These are phyloP conservation scores for Batrachochytrium dendrobatidis DNA, from an alignment of 371 early-diverging fungal species.

Conservation along the genomic window DNA sequence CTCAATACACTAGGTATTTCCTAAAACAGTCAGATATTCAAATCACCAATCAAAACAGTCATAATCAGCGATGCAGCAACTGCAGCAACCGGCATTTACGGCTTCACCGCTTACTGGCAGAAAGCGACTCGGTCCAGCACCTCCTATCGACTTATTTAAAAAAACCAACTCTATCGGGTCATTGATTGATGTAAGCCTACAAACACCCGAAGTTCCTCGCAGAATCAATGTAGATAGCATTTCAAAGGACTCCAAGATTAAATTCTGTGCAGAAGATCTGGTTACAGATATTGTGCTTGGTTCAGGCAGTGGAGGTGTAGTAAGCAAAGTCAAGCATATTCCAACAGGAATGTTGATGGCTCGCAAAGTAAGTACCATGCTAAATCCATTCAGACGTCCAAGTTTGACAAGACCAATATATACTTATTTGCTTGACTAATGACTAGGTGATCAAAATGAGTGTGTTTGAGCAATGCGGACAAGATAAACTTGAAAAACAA, in stretches of 20 bases:
- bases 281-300: constrained; percentile 70
- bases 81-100: no score
- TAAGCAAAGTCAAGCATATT: constrained; percentile 69
- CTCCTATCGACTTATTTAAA: background rate
- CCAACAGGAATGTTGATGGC: constrained; percentile 80
- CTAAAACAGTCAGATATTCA: no score
- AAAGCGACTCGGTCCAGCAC: background rate
- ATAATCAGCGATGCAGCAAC: no score
- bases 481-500: constrained; percentile 53
- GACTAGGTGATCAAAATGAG: constrained; percentile 14
- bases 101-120: background rate
- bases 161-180: background rate
- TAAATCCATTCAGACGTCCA: background rate
- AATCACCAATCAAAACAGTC: no score
- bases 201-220: no score
- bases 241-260: constrained; percentile 9
- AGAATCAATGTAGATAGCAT: background rate
- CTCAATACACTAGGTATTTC: no score
- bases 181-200: background rate
- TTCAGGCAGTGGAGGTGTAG: constrained; percentile 87
- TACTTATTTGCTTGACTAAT: background rate
- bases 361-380: constrained; percentile 49
- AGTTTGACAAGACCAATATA: background rate
- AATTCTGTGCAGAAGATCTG: constrained; percentile 56
- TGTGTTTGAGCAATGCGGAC: constrained; percentile 16